phyloP scores from a whole-genome alignment of 116 monocot genomes.

The Iris pallida region DNA sequence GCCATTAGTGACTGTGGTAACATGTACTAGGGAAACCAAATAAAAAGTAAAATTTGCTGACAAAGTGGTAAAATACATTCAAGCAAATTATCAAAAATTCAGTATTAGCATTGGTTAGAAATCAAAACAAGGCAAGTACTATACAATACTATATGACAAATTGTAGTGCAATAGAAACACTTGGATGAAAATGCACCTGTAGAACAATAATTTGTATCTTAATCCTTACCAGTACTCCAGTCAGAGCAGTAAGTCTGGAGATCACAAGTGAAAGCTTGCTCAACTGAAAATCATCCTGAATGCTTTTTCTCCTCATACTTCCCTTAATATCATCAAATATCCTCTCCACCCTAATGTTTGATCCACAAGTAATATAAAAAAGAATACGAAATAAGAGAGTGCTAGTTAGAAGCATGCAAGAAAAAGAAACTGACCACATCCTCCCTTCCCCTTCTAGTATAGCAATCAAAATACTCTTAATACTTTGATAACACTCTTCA shows the following conservation, averaged over 20 bases:
- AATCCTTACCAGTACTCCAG: slow-evolving; percentile 69
- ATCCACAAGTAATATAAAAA: not conserved
- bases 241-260: slow-evolving; percentile 65
- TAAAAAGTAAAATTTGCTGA: too few relatives aligned
- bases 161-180: too few relatives aligned
- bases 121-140: too few relatives aligned
- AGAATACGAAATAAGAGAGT: not conserved
- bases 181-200: too few relatives aligned
- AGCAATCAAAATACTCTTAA: slow-evolving; percentile 49
- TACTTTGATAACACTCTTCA: slow-evolving; percentile 63
- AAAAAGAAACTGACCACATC: slow-evolving; percentile 48
- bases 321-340: slow-evolving; percentile 50
- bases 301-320: slow-evolving; percentile 36
- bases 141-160: too few relatives aligned
- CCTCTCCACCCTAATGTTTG: slow-evolving; percentile 56
- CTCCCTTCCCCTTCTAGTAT: slow-evolving; percentile 72
- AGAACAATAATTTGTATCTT: too few relatives aligned
- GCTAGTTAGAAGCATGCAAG: not conserved
- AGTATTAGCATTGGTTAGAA: too few relatives aligned
- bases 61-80: too few relatives aligned
- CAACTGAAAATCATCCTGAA: slow-evolving; percentile 47
- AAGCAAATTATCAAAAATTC: too few relatives aligned
- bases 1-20: too few relatives aligned
- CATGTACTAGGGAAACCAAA: too few relatives aligned
- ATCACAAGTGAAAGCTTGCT: slow-evolving; percentile 66